Evolutionary conservation across 345 rosid species (phyloP).

Genomic region (Eucalyptus sp.): DNA sequence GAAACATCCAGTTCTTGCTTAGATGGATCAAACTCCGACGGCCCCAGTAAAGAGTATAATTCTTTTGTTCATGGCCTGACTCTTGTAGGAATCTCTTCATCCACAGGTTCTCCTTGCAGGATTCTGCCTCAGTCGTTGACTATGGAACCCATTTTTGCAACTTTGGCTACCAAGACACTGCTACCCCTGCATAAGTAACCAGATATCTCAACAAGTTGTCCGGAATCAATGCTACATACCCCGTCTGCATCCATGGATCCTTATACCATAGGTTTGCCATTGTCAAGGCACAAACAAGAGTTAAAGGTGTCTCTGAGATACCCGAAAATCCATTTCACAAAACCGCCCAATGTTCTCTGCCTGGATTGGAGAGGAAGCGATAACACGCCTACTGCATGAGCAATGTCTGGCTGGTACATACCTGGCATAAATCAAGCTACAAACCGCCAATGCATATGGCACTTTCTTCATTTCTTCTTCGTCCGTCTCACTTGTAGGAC

Average conservation of each 20-base stretch:
- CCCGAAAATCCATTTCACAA: not conserved
- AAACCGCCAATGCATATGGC: not conserved
- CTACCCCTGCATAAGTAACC: not conserved
- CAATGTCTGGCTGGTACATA: not conserved
- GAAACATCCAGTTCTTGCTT: not conserved
- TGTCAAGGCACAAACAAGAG: not conserved
- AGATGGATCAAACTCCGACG: not conserved
- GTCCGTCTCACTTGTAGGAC: not conserved
- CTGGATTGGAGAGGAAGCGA: not conserved
- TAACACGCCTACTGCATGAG: not conserved
- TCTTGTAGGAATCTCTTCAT: not conserved
- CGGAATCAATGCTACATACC: not conserved
- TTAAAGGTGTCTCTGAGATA: not conserved
- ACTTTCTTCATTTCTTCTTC: not conserved
- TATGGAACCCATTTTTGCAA: not conserved
- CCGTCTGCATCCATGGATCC: not conserved
- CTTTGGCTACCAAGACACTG: not conserved
- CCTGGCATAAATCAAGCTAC: not conserved
- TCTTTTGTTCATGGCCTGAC: not conserved
- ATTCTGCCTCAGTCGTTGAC: not conserved
- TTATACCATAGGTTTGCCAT: not conserved
- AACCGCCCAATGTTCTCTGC: not conserved
- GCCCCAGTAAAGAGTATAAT: not conserved
- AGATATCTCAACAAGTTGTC: not conserved
- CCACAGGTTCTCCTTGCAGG: not conserved